Evolutionary conservation across 139 green algal species (phyloP), one percentile per base, ranked within the genome.

Genomic region (Tetradesmus obliquus): DNA sequence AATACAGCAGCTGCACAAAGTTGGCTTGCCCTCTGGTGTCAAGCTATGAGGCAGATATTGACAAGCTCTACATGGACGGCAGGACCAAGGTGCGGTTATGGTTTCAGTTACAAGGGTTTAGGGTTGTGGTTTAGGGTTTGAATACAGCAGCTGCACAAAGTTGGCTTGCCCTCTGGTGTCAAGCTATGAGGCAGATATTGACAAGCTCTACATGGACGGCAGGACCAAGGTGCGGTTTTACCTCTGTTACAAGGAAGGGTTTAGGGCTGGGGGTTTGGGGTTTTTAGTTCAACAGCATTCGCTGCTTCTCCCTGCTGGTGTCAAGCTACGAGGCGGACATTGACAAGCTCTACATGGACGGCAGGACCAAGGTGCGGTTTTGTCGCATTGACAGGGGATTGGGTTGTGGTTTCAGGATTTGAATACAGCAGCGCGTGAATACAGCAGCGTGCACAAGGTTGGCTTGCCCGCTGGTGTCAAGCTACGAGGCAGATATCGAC

Each of bases 181-280:
- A 24, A 72, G n/a, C 7, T 91, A 91, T 15, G 87, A 91, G 53
- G 87, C 87, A 9, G 87, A 91, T 19, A 91, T 91, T 19, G 87
- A 91, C 74, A 89, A 72, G 45, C 20, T 62, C n/a, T 60, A 66
- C 62, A 62, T 82, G 32, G 85, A 89, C 32, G 7, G 19, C 32
- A 82, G 66, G 17, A 89, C 85, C 58, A 88, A 79, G 57, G 57
- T 45, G 66, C 4, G 66, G 15, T 5, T 76, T 6, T 76, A 19
- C n/a, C 17, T 13, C 57, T 13, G 6, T 76, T 76, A 19, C n/a
- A 76, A 13, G 32, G 32, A 45, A 45, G 17, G n/a, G 32, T 45
- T 45, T 45, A 45, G 32, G 32, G 32, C 32, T 45, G 32, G 32
- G 32, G 32, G 32, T 45, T 45, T 45, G 32, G 32, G 32, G 32